phyloP scores from a whole-genome alignment of 768 basidiomycete genomes.

The Harrya chromipes region DNA sequence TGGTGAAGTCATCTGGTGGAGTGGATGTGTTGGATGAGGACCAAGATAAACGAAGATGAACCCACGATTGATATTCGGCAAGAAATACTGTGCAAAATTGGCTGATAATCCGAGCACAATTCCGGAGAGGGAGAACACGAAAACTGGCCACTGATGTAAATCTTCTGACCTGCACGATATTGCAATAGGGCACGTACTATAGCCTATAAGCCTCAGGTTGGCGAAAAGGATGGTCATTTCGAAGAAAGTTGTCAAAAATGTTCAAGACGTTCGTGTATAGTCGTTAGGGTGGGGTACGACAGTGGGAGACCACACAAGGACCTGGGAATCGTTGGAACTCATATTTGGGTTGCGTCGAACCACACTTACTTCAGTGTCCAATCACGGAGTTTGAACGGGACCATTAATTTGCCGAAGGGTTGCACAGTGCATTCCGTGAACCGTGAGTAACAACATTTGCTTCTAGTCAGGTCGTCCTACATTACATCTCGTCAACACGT shows the following conservation, averaged over 20 bases:
- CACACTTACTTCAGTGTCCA: not conserved
- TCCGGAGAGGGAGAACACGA: conserved; percentile 38
- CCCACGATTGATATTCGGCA: conserved; percentile 64
- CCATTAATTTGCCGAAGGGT: no score
- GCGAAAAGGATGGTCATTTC: conserved; percentile 61
- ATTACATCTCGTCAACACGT: conserved; percentile 10
- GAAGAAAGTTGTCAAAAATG: not conserved
- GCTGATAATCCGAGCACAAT: conserved; percentile 66
- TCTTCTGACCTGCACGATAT: conserved; percentile 1
- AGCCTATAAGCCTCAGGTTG: conserved; percentile 51
- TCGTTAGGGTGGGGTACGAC: conserved; percentile 1
- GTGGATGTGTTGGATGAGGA: not conserved
- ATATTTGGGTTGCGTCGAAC: conserved; percentile 15
- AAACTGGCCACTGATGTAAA: conserved; percentile 33
- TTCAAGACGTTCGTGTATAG: conserved; percentile 8
- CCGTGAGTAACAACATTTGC: no score
- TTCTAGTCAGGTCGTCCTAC: no score
- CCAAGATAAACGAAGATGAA: conserved; percentile 8
- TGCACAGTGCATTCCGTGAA: no score
- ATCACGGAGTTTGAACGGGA: conserved; percentile 14
- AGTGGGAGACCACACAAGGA: conserved; percentile 1
- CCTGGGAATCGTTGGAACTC: conserved; percentile 19
- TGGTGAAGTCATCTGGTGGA: conserved; percentile 60
- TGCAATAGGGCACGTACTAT: conserved; percentile 36
- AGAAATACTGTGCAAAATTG: conserved; percentile 64